Evolutionary conservation across 2,329 filamentous ascomycete genomes (phyloP), one percentile per base, ranked within the genome.

Genomic region (Purpureocillium takamizusanense): DNA sequence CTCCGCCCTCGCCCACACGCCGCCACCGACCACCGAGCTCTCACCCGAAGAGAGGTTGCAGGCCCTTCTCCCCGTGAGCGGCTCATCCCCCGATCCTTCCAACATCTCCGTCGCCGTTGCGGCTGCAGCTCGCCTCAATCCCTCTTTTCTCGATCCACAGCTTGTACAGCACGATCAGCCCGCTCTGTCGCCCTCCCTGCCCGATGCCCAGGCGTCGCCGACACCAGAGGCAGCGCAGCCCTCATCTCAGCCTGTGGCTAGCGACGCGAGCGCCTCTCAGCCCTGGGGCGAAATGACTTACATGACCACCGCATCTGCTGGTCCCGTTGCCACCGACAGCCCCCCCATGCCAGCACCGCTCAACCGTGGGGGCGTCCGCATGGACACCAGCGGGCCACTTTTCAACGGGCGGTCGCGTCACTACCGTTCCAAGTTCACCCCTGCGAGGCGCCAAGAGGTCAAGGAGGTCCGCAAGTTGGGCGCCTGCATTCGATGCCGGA

Each of bases 401-500:
- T 55, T 66, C 2, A 67, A 74, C 33, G 69, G 70, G 10, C 66
- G 66, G 38, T 62, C 68, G 2, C 69, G 69, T 13, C 69, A 79
- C 47, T 67, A 69, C 7, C 69, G 77, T 9, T 72, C 74, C 4
- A 65, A 72, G 8, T 81, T 81, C 46, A 73, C 70, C 15, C 64
- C 73, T 5, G 62, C 61, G 1, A 66, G 78, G n/a, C 66, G 78
- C 16, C 78, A 75, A 51, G 74, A 82, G 50, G 78, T 83, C 2
- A 76, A 80, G 46, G 74, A 77, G 44, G 74, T 82, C 16, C 72
- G 78, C 17, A 77, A 78, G 48, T 70, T 78, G 28, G 78, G 78
- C 6, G 78, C 78, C 11, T 83, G 78, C 47, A 79, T 81, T 37
- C 66, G 78, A 33, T 83, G 78, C 50, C 69, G 77, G 29, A 81